A percentile compares a stretch with the other conserved stretches of the same genome.
Conservation (phyloP, 306 rosid genomes). For the Vicia faba region DNA sequence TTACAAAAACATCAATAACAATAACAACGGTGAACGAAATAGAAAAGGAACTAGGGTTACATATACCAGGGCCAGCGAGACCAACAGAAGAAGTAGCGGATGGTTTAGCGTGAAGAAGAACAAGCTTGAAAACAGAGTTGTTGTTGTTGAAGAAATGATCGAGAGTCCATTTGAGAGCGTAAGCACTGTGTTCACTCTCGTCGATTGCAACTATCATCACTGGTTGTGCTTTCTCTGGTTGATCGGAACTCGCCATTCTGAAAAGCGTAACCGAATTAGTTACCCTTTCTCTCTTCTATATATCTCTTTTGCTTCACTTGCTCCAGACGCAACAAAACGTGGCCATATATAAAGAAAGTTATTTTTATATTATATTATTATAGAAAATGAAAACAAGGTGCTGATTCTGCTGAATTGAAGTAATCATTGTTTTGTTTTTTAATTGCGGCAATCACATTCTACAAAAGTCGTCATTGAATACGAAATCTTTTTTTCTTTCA, state of each 20-base stretch:
- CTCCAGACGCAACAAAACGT: not conserved
- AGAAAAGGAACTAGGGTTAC: not conserved
- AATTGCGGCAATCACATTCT: not conserved
- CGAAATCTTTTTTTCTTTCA: not conserved
- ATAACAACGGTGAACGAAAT: not conserved
- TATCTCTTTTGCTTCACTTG: not conserved
- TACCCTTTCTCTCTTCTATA: not conserved
- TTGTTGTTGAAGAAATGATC: conserved; percentile 51
- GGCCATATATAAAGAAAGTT: not conserved
- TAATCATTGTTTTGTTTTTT: not conserved
- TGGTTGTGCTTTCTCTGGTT: conserved; percentile 55
- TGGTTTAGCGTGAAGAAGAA: conserved; percentile 66
- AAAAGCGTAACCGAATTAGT: not conserved
- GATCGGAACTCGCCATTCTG: conserved; percentile 34
- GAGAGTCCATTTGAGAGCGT: conserved; percentile 65
- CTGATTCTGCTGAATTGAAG: not conserved
- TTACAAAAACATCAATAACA: not conserved
- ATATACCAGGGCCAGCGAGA: conserved; percentile 66
- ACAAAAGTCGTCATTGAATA: not conserved
- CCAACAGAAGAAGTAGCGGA: conserved; percentile 52
- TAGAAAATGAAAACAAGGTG: not conserved
- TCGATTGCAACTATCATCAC: conserved; percentile 74
- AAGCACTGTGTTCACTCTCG: conserved; percentile 64
- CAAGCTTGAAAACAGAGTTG: conserved; percentile 54
- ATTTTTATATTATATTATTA: not conserved